A percentile compares a stretch with the other conserved stretches of the same genome.
phyloP scores from a whole-genome alignment of 2,329 filamentous ascomycete genomes.

The Cordyceps tenuipes region DNA sequence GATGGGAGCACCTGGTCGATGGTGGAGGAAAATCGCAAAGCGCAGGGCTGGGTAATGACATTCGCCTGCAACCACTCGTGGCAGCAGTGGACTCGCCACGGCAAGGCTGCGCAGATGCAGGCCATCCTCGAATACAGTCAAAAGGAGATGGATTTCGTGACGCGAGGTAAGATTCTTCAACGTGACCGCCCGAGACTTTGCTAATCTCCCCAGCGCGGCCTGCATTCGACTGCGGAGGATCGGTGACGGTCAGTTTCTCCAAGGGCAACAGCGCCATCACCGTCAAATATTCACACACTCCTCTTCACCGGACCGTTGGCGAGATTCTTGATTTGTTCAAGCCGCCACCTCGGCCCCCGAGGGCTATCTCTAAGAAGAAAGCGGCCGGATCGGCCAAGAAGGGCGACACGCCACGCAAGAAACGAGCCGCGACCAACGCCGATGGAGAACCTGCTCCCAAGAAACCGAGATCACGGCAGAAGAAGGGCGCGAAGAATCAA shows the following conservation, averaged over 20 bases:
- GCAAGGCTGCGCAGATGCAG: slow-evolving; percentile 31
- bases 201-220: slow-evolving; percentile 38
- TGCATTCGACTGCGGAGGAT: slow-evolving; percentile 51
- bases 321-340: slow-evolving; percentile 40
- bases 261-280: slow-evolving; percentile 38
- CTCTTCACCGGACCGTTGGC: slow-evolving; percentile 47
- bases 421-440: not conserved
- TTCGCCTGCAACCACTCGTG: slow-evolving; percentile 47
- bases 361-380: slow-evolving; percentile 17
- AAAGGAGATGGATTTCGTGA: slow-evolving; percentile 32
- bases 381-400: slow-evolving; percentile 13
- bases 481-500: slow-evolving; percentile 4
- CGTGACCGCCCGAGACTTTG: not conserved
- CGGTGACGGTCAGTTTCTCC: slow-evolving; percentile 41
- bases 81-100: slow-evolving; percentile 41
- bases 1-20: slow-evolving; percentile 43
- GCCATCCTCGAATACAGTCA: slow-evolving; percentile 41
- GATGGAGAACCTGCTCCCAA: not conserved
- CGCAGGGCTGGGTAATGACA: slow-evolving; percentile 45
- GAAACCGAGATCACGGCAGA: not conserved
- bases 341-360: slow-evolving; percentile 31
- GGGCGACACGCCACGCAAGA: slow-evolving; percentile 3
- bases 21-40: slow-evolving; percentile 33
- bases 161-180: slow-evolving; percentile 3
- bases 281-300: slow-evolving; percentile 48